Evolutionary conservation across 495 filamentous ascomycete species (phyloP).

Genomic region (Margaritispora aquatica): DNA sequence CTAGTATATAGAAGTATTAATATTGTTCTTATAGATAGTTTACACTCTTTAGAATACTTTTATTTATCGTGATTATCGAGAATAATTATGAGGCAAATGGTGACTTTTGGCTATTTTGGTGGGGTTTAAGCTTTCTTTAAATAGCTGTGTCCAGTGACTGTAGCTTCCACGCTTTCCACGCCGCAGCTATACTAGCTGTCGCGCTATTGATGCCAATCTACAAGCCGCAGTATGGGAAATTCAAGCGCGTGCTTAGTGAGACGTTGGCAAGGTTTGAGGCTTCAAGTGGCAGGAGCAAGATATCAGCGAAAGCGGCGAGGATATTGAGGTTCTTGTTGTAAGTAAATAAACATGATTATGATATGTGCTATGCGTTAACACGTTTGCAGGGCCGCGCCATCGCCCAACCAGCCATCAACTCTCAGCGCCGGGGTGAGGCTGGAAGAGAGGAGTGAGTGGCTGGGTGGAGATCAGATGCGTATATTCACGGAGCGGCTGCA

Average conservation of each 20-base stretch:
- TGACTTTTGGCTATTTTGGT: no score
- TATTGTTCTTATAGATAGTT: no score
- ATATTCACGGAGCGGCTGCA: not conserved
- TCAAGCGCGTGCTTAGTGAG: slow-evolving; percentile 1
- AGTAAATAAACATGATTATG: not conserved
- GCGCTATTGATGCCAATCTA: slow-evolving; percentile 11
- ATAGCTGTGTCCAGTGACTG: no score
- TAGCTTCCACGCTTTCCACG: slow-evolving; percentile 33
- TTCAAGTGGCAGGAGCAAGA: slow-evolving; percentile 1
- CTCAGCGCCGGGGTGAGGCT: not conserved
- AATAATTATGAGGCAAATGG: no score
- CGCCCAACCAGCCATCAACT: not conserved
- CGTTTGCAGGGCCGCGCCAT: not conserved
- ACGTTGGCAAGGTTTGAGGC: not conserved
- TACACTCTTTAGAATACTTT: no score
- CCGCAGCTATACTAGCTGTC: slow-evolving; percentile 15
- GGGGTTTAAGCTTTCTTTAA: no score
- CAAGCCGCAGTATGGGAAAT: slow-evolving; percentile 6
- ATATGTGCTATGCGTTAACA: not conserved
- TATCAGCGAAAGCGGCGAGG: slow-evolving; percentile 6
- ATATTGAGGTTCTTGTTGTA: slow-evolving; percentile 10
- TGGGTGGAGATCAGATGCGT: not conserved
- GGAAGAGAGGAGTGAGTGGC: not conserved
- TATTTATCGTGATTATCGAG: no score
- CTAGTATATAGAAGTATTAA: no score